Base-by-base conservation (phyloP, 176 grass and related monocot species). In the Avena insularis region DNA sequence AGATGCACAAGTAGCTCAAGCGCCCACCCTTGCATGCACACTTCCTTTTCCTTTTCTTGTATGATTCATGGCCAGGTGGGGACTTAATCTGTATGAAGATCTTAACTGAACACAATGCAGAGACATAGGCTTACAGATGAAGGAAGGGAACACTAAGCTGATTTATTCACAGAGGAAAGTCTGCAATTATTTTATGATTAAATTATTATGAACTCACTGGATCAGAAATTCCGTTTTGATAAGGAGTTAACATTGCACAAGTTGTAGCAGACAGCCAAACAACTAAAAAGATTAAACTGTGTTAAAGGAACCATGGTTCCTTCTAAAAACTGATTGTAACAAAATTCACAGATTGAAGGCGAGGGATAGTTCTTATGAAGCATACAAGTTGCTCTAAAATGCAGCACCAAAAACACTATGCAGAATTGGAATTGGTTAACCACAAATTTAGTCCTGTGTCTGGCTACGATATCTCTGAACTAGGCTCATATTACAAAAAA, bases 331-430 rank as follows among this genome's bases (percentile, higher is more conserved):
- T 36, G 50, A 60, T 36, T 14, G 6, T 68, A 83, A 79, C 64
- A 84, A 20, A 79, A 79, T 60, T 31, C 3, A 40, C 20, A 60
- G 35, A 66, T 23, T 58, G 3, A 50, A 16, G 33, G 45, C 10
- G 14, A 3, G 33, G 79, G 43, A 75, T 67, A 63, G 9, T 53
- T 43, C 54, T 53, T 85, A 47, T 9, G 9, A 9, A 47, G 31
- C 76, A 74, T 53, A 19, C 14, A 20, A 54, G 46, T 12, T 65
- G 59, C 8, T 75, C 7, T 14, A 85, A 86, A 86, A 14, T 83
- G 33, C 33, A 20, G 29, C 20, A 19, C 6, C 1, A 19, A 65
- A 17, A 60, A 56, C 14, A 65, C 15, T 5, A 1, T 19, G n/a
- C 9, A 47, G 51, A 49, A 71, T 79, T 0, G 12, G 58, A 57